Conservation (phyloP, 2,329 filamentous ascomycete genomes). For the Fusarium bulbicola region DNA sequence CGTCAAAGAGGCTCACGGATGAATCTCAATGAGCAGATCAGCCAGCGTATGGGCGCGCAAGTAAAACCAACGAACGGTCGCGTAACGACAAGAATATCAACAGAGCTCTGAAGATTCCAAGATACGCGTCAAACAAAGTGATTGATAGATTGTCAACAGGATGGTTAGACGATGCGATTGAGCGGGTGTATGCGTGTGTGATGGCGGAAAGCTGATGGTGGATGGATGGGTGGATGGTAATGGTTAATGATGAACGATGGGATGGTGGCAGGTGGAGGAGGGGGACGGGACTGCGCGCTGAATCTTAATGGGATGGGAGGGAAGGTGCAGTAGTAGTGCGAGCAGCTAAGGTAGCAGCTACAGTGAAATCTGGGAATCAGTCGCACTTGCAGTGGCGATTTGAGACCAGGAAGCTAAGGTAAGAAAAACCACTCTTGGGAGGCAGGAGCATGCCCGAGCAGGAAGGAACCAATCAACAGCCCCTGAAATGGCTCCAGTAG, state of each 20-base stretch:
- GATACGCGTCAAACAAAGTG: constrained; percentile 16
- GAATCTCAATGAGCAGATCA: constrained; percentile 1
- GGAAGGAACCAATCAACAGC: constrained; percentile 26
- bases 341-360: constrained; percentile 15
- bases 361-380: constrained; percentile 23
- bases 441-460: constrained; percentile 18
- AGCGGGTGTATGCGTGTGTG: constrained; percentile 38
- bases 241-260: constrained; percentile 33
- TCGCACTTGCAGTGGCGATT: constrained; percentile 36
- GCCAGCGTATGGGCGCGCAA: constrained; percentile 15
- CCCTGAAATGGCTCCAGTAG: constrained; percentile 20
- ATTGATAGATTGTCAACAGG: constrained; percentile 16
- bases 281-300: constrained; percentile 40
- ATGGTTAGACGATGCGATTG: constrained; percentile 40
- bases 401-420: constrained; percentile 29
- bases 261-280: constrained; percentile 35
- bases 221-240: constrained; percentile 36
- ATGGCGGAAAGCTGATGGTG: constrained; percentile 42
- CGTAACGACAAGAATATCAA: constrained; percentile 29
- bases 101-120: constrained; percentile 18
- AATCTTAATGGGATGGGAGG: constrained; percentile 38
- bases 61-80: constrained; percentile 31
- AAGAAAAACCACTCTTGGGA: constrained; percentile 25
- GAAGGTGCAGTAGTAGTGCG: constrained; percentile 37
- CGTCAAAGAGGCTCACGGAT: constrained; percentile 24